Conservation (phyloP, 768 basidiomycete species). For the Lactifluus pinguis region DNA sequence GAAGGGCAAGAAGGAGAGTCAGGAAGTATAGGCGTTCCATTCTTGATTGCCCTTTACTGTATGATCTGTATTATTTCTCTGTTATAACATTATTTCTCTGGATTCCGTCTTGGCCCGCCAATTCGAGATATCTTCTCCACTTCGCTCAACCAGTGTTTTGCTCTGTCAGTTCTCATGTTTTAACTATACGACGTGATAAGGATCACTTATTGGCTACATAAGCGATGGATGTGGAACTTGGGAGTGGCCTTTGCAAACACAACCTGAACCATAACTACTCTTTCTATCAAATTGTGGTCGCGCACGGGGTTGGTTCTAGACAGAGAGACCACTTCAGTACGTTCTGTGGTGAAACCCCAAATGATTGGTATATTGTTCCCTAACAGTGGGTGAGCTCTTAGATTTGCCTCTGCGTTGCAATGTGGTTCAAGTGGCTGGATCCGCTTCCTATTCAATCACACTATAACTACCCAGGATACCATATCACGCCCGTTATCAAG, state of each 20-base stretch:
- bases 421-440: too few relatives aligned
- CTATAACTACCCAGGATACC: too few relatives aligned
- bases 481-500: too few relatives aligned
- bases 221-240: not conserved
- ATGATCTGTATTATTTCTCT: slow-evolving; percentile 16
- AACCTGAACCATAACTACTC: not conserved
- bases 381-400: too few relatives aligned
- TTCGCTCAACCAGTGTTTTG: not conserved
- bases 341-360: too few relatives aligned
- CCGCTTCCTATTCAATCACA: too few relatives aligned
- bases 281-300: too few relatives aligned
- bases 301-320: too few relatives aligned
- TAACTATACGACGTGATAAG: not conserved
- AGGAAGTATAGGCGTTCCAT: slow-evolving; percentile 26
- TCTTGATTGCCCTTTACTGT: slow-evolving; percentile 15
- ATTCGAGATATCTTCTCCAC: not conserved
- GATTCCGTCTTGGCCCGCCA: not conserved
- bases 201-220: not conserved
- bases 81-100: slow-evolving; percentile 19
- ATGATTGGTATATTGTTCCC: too few relatives aligned
- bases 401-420: too few relatives aligned
- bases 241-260: not conserved
- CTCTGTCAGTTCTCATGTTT: not conserved
- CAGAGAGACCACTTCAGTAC: too few relatives aligned
- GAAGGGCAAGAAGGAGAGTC: slow-evolving; percentile 44